Base-by-base conservation (phyloP, 495 filamentous ascomycete genomes). In the Hypoxylon cercidicola region DNA sequence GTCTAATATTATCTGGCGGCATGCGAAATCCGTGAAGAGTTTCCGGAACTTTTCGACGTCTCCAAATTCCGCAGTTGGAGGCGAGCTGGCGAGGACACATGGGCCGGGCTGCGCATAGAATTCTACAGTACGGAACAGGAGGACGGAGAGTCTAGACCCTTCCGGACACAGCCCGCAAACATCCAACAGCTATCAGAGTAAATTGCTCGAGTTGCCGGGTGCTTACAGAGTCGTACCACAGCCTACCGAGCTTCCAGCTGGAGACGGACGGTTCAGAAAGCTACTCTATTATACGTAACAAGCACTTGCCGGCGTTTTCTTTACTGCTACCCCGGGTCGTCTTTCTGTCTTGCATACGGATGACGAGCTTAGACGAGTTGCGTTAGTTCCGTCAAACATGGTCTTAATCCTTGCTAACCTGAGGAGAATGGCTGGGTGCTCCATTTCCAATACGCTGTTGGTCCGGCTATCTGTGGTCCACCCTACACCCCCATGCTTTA, bases 21-120 rank as follows among this genome's bases (percentile, higher is more conserved):
- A 18, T 44, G 25, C 13, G 25, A 30, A 21, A 41, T 19, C 40
- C 16, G 16, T 19, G 15, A 50, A 51, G 50, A 57, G 52, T 15
- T 62, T 55, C 64, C 58, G 64, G 48, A 49, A 35, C 16, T 68
- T 62, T 53, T 55, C 54, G 34, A 34, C 41, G 46, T 61, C 64
- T 68, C 64, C 64, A 68, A 68, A 62, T 68, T 68, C 54, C 54
- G 64, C 64, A 68, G 64, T 54, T 68, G 64, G 48, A 62, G 58
- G 23, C 32, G 13, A 53, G 37, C 60, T 46, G 41, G 19, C 21
- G 30, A 30, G n/a, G 25, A 28, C 3, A 28, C 25, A 3, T 3
- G 18, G 46, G 35, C 30, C 19, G 34, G 32, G 37, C 40, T 25
- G 23, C 47, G 35, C 44, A 58, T 40, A 21, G 19, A 57, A 48